Conservation (phyloP, 2,329 filamentous ascomycete genomes). For the Aspergillus pseudonomiae region DNA sequence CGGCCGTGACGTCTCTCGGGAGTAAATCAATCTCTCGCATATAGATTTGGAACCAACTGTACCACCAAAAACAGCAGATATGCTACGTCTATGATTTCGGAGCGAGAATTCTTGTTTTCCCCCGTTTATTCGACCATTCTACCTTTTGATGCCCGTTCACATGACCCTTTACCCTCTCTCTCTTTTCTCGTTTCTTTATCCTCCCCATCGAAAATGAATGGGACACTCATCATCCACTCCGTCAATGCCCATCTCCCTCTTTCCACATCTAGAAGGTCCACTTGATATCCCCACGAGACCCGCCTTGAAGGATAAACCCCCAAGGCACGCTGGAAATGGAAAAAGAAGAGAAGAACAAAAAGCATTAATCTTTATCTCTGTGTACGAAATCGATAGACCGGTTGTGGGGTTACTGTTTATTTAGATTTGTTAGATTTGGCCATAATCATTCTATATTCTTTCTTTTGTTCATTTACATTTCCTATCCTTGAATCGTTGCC, state of each 20-base stretch:
- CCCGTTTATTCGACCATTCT: constrained; percentile 4
- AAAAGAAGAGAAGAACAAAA: neutral
- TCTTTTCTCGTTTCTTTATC: constrained; percentile 20
- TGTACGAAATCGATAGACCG: constrained; percentile 35
- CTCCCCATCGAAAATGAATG: constrained; percentile 1
- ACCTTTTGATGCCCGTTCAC: constrained; percentile 16
- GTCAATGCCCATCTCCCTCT: neutral
- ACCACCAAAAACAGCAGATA: constrained; percentile 19
- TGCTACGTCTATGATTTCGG: constrained; percentile 20
- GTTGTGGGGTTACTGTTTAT: constrained; percentile 20
- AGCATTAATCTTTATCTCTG: constrained; percentile 5
- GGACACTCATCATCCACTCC: neutral
- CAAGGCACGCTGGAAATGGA: neutral
- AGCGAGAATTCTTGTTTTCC: constrained; percentile 16
- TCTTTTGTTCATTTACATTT: constrained; percentile 8
- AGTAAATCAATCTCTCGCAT: constrained; percentile 39
- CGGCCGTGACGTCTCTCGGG: constrained; percentile 77
- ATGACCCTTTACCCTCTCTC: constrained; percentile 17
- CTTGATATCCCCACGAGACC: neutral
- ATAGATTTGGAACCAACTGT: constrained; percentile 15
- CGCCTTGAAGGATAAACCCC: neutral
- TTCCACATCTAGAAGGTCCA: neutral
- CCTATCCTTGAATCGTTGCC: neutral
- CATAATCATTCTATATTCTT: constrained; percentile 13
- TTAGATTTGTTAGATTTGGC: constrained; percentile 22